phyloP scores from a whole-genome alignment of 2,329 filamentous ascomycete genomes.

The Myriosclerotinia curreyana region DNA sequence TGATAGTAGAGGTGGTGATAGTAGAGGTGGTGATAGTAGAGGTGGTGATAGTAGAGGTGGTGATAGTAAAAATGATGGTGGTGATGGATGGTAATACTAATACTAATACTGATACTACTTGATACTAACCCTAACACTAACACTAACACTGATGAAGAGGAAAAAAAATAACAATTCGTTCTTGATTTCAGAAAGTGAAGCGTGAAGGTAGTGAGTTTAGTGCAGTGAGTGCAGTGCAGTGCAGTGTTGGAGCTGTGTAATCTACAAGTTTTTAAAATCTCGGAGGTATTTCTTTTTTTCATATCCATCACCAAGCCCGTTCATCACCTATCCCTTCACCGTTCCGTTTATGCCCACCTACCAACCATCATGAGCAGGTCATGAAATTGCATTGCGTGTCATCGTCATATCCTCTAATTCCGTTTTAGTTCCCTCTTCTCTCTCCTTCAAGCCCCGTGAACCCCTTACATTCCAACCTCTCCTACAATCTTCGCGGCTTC shows the following conservation, averaged over 20 bases:
- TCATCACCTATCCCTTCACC: slow-evolving; percentile 10
- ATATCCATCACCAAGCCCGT: slow-evolving; percentile 7
- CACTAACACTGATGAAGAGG: not conserved
- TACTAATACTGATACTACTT: no score
- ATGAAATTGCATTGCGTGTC: slow-evolving; percentile 17
- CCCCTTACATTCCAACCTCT: slow-evolving; percentile 70
- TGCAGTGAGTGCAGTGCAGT: not conserved
- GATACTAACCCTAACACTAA: no score
- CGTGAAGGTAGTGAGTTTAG: no score
- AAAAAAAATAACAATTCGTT: not conserved
- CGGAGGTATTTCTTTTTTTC: not conserved
- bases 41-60: not conserved
- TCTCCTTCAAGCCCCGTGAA: not conserved
- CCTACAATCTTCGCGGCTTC: slow-evolving; percentile 98
- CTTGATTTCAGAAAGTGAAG: not conserved
- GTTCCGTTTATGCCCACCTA: slow-evolving; percentile 4
- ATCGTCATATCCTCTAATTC: slow-evolving; percentile 4
- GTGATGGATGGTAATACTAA: no score
- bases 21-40: no score
- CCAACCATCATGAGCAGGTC: slow-evolving; percentile 5
- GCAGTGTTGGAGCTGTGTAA: slow-evolving; percentile 9
- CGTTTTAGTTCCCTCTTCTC: not conserved
- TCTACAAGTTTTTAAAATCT: slow-evolving; percentile 12
- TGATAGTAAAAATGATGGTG: no score
- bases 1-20: no score